phyloP scores from a whole-genome alignment of 2,329 filamentous ascomycete species.

The Macrophomina pseudophaseolina region DNA sequence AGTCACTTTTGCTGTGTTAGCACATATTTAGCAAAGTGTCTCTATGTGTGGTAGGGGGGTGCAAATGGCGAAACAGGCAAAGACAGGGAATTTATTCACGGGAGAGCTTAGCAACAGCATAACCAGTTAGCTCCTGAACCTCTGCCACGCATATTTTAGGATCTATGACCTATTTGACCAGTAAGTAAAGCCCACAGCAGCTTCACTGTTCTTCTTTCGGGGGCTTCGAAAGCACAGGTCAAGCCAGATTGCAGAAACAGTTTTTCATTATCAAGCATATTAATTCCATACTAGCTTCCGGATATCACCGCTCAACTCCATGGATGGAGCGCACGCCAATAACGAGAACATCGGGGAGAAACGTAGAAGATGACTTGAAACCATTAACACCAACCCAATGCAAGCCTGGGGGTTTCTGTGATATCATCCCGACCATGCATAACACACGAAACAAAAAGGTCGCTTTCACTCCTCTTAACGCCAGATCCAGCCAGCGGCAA shows the following conservation, averaged over 20 bases:
- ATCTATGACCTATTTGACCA: no score
- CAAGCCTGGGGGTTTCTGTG: constrained; percentile 18
- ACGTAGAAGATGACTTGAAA: neutral
- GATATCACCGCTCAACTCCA: neutral
- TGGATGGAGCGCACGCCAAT: neutral
- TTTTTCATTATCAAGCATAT: neutral
- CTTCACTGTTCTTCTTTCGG: no score
- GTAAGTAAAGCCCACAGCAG: no score
- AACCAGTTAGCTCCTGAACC: no score
- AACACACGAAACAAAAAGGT: neutral
- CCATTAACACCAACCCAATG: constrained; percentile 24
- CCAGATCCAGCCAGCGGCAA: neutral
- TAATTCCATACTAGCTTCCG: constrained; percentile 4
- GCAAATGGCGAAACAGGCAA: no score
- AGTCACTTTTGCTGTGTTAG: no score
- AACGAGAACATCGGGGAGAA: neutral
- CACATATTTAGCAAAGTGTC: no score
- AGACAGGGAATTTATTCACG: no score
- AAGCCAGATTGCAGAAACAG: neutral
- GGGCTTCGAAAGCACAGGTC: no score
- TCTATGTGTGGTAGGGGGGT: no score
- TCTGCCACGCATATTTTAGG: no score
- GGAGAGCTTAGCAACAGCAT: no score
- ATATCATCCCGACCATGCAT: constrained; percentile 23
- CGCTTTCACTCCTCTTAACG: constrained; percentile 10